phyloP scores from a whole-genome alignment of 441 rosid species.

The Dalechampia spathulata region DNA sequence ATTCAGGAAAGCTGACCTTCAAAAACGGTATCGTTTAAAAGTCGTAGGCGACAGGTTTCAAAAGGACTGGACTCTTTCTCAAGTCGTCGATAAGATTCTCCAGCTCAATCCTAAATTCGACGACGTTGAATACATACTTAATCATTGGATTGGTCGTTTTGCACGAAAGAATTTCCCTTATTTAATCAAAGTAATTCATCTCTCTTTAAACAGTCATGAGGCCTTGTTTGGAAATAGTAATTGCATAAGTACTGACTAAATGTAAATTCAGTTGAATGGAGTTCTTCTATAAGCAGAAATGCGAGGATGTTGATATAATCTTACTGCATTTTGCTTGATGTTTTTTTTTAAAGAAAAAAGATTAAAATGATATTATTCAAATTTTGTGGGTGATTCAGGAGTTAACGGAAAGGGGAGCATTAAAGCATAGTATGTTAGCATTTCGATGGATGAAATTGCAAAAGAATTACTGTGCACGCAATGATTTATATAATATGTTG shows the following conservation, averaged over 20 bases:
- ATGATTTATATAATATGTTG: slow-evolving; percentile 80
- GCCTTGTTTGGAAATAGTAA: too few relatives aligned
- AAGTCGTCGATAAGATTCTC: slow-evolving; percentile 47
- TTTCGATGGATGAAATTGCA: slow-evolving; percentile 81
- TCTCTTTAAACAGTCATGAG: not conserved
- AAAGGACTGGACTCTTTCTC: slow-evolving; percentile 71
- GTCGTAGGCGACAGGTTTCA: slow-evolving; percentile 68
- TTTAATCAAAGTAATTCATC: slow-evolving; percentile 51
- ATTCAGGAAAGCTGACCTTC: slow-evolving; percentile 50
- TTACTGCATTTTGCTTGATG: too few relatives aligned
- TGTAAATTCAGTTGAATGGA: too few relatives aligned
- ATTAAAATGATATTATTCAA: too few relatives aligned
- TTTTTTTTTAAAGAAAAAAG: too few relatives aligned
- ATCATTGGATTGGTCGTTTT: slow-evolving; percentile 77
- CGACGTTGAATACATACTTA: slow-evolving; percentile 49
- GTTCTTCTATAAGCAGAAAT: too few relatives aligned
- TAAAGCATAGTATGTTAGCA: slow-evolving; percentile 53
- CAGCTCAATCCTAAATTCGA: slow-evolving; percentile 44
- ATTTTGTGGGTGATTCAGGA: slow-evolving; percentile 32
- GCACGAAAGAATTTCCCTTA: slow-evolving; percentile 66
- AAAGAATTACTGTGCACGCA: slow-evolving; percentile 75
- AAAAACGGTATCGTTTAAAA: slow-evolving; percentile 46
- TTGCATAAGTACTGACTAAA: too few relatives aligned
- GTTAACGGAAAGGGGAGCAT: slow-evolving; percentile 59
- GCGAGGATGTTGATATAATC: too few relatives aligned